Base-by-base conservation (phyloP, 306 rosid species). In the Crotalaria pallida region DNA sequence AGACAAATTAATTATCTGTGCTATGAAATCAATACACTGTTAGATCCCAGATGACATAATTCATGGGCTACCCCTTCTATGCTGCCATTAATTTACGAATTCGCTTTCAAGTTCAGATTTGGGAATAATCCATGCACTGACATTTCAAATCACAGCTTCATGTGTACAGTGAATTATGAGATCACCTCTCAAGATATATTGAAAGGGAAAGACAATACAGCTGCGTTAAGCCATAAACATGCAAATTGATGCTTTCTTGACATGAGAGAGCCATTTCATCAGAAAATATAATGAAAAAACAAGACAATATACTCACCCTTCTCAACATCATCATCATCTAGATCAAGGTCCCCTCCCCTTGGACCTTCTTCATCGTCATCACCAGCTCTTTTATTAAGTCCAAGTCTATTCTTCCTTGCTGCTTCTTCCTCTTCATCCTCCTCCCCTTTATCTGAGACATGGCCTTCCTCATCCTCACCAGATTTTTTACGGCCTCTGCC, bases 401-500 rank as follows among this genome's bases (percentile, higher is more conserved):
- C 89, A 79, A 86, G 88, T 78, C 90, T 87, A 58, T 51, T 87
- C 78, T 85, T 93, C 84, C 97, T 84, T 1, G 77, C 84, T 15
- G 75, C 79, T 83, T 93, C 97, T 51, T 93, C 96, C 0, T 90
- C 98, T 69, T 88, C 98, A 76, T 90, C 97, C 79, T 88, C 98
- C 44, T 90, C 98, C 60, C 94, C 97, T 82, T 49, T 90, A 83
- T 90, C 98, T n/a, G 98, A 93, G 67, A 17, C 88, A 67, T 80
- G 83, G 64, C 90, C 96, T 78, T 88, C 98, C 41, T 86, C 96
- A 31, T 90, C 89, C 48, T 84, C 84, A 38, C 83, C 84, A 16
- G 82, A 10, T 65, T 85, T 85, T 69, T 60, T 93, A 4, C 85
- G 89, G 56, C 87, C 86, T 66, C 70, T 84, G 57, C 92, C 94